Base-by-base conservation (phyloP, 768 basidiomycete genomes). In the Serendipita vermifera region DNA sequence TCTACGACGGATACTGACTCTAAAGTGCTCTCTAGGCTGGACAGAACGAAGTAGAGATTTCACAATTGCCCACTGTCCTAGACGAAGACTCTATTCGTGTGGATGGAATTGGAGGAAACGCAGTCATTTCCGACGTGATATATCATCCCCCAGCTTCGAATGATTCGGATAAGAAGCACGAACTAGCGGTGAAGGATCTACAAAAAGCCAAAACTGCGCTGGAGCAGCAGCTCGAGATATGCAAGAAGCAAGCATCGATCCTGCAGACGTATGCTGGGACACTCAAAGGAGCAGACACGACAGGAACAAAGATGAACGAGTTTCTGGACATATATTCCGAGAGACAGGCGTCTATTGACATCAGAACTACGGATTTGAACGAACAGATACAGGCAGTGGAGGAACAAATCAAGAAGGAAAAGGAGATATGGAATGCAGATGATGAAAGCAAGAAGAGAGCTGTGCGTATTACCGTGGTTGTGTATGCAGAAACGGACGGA, bases 61-160 rank as follows among this genome's bases (percentile, higher is more conserved):
- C 61, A 27, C 69, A 70, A 17, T 69, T 83, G 5, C 71, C 81
- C 4, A 71, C 72, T 60, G 68, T 64, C 29, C 73, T 81, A 56
- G 76, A 80, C 62, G 71, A 72, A 1, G 69, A 77, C 24, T 77
- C 77, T 17, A 69, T 78, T 39, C 71, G 81, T 35, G 74, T 81
- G 15, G 75, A 77, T 46, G 77, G 76, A 2, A 20, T 61, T 11
- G 67, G 78, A 9, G 71, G 69, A 3, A 66, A 69, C 26, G 73
- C 75, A 4, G 74, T 75, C 57, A 68, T 82, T 7, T 73, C 75
- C 59, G 80, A 81, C 64, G 75, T 81, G 32, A 72, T 76, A n/a
- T 78, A 75, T 64, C 53, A 29, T 38, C 55, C 70, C 15, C 56
- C 70, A 24, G 70, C 71, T 59, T 59, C 61, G n/a, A 65, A 73